Percentiles rank a stretch among this genome's conserved stretches.
These are phyloP conservation scores for Suillus fuscotomentosus DNA, from an alignment of 768 basidiomycete genomes.

Conservation along the genomic window DNA sequence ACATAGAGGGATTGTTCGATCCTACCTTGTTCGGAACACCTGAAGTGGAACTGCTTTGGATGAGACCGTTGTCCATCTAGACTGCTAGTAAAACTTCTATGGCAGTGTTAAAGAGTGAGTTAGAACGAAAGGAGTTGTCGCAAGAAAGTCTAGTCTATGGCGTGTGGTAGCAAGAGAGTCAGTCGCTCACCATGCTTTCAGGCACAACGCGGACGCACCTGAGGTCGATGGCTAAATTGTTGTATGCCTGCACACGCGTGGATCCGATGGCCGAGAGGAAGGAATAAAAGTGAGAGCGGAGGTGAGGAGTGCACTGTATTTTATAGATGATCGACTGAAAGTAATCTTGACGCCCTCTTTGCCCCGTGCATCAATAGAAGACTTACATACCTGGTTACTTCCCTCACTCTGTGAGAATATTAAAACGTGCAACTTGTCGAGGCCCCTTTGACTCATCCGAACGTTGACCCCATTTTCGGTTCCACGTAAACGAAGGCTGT, in stretches of 20 bases:
- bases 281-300: slow-evolving; percentile 4
- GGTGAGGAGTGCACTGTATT: slow-evolving; percentile 9
- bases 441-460: neutral
- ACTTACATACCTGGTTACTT: slow-evolving; percentile 20
- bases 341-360: slow-evolving; percentile 9
- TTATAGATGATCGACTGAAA: slow-evolving; percentile 20
- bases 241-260: slow-evolving; percentile 24
- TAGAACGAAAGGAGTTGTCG: neutral
- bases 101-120: neutral
- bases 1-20: neutral
- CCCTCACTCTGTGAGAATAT: slow-evolving; percentile 20
- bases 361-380: slow-evolving; percentile 19
- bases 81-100: no score
- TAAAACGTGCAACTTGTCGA: neutral
- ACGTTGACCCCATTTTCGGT: neutral
- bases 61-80: neutral
- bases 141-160: neutral
- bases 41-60: neutral
- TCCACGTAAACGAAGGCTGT: neutral
- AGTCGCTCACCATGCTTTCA: neutral
- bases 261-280: slow-evolving; percentile 7
- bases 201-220: neutral
- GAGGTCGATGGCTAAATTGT: slow-evolving; percentile 13
- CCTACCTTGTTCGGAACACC: slow-evolving; percentile 17
- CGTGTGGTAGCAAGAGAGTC: neutral